Evolutionary conservation across 2,329 filamentous ascomycete species (phyloP).

Genomic region (Colletotrichum sp.): DNA sequence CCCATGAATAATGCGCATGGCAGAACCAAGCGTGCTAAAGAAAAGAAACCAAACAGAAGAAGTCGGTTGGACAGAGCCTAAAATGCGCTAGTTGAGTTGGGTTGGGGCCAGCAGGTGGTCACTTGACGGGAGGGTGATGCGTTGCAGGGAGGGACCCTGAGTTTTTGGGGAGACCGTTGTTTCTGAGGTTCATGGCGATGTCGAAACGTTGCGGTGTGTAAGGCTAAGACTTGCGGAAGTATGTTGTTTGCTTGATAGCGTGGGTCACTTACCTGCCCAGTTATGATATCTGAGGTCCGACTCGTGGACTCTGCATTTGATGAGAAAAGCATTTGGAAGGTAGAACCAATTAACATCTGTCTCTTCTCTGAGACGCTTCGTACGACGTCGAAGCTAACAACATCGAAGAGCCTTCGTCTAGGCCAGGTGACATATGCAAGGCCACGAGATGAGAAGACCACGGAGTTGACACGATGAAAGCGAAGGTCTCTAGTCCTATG

Average conservation of each 20-base stretch:
- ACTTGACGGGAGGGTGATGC: neutral
- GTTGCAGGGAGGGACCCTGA: neutral
- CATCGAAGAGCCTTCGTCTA: no score
- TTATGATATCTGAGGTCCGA: neutral
- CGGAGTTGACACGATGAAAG: no score
- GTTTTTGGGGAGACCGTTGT: neutral
- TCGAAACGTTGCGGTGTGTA: neutral
- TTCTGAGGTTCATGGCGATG: neutral
- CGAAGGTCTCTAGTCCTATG: no score
- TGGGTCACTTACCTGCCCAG: accelerated
- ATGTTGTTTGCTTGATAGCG: neutral
- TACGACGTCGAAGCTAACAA: no score
- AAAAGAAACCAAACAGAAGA: neutral
- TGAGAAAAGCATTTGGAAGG: neutral
- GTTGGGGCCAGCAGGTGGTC: neutral
- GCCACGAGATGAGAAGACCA: no score
- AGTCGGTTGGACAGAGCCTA: neutral
- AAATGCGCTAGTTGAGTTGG: neutral
- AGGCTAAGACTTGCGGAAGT: neutral
- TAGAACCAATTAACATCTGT: no score
- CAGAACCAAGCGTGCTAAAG: neutral
- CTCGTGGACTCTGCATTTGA: no score
- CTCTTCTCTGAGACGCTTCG: no score
- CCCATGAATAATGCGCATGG: conserved; percentile 3
- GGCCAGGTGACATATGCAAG: no score